These are phyloP conservation scores for Coemansia erecta DNA, from an alignment of 192 early-diverging fungal species.

Conservation along the genomic window DNA sequence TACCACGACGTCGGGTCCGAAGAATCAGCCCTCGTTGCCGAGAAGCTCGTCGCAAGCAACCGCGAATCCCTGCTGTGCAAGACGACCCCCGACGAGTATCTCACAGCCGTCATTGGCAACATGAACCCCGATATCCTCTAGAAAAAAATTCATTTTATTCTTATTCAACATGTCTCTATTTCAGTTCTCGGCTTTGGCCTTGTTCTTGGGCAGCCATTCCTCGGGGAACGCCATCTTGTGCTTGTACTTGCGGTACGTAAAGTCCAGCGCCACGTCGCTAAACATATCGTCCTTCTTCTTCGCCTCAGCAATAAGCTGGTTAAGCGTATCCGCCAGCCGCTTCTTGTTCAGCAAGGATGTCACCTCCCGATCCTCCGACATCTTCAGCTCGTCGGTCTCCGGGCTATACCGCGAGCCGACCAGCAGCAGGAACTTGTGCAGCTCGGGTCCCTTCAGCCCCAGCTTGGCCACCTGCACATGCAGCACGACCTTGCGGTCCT, in stretches of 20 bases:
- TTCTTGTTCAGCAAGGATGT: constrained; percentile 50
- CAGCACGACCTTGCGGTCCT: constrained; percentile 46
- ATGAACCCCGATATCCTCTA: constrained; percentile 25
- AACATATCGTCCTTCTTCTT: constrained; percentile 47
- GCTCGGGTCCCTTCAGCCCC: constrained; percentile 30
- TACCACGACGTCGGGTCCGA: constrained; percentile 58
- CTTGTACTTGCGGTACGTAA: constrained; percentile 29
- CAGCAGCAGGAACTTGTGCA: constrained; percentile 52
- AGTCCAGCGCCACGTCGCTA: constrained; percentile 44
- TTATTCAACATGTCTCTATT: background rate
- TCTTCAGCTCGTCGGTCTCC: constrained; percentile 44
- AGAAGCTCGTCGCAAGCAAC: constrained; percentile 33
- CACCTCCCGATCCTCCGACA: constrained; percentile 41
- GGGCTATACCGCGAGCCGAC: constrained; percentile 45
- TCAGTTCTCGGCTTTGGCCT: background rate
- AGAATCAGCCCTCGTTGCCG: constrained; percentile 19
- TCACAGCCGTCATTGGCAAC: constrained; percentile 37
- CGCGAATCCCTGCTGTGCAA: constrained; percentile 27
- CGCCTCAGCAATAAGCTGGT: constrained; percentile 33
- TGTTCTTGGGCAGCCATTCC: constrained; percentile 33
- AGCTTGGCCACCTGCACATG: constrained; percentile 34
- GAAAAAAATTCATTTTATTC: background rate
- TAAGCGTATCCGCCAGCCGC: constrained; percentile 38
- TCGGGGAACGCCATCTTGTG: constrained; percentile 27
- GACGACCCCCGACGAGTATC: constrained; percentile 32